Evolutionary conservation across 306 rosid species (phyloP).

Genomic region (Trifolium dubium): DNA sequence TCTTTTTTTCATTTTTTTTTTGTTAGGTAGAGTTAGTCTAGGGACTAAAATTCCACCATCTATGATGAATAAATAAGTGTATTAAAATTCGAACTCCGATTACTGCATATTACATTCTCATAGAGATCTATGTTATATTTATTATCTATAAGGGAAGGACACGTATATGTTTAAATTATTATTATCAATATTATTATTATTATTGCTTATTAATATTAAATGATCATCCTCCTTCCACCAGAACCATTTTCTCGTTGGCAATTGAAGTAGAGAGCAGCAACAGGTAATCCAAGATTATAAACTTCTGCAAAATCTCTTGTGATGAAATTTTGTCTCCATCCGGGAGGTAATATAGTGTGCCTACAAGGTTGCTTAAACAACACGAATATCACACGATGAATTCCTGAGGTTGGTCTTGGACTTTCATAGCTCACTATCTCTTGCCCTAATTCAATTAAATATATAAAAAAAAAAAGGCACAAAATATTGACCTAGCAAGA

Average conservation of each 20-base stretch:
- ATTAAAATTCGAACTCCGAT: too few relatives aligned
- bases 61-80: too few relatives aligned
- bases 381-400: constrained; percentile 70
- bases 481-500: too few relatives aligned
- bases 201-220: not conserved
- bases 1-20: too few relatives aligned
- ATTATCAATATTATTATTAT: not conserved
- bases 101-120: too few relatives aligned
- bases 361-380: constrained; percentile 69
- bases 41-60: too few relatives aligned
- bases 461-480: too few relatives aligned
- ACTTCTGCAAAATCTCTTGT: constrained; percentile 75
- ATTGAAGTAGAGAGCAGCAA: constrained; percentile 68
- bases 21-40: too few relatives aligned
- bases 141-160: not conserved
- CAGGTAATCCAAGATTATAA: constrained; percentile 82
- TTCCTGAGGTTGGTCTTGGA: constrained; percentile 76
- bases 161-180: not conserved
- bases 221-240: constrained; percentile 57
- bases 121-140: too few relatives aligned
- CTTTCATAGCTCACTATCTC: constrained; percentile 56
- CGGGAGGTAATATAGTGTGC: constrained; percentile 67
- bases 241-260: constrained; percentile 72
- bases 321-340: constrained; percentile 86
- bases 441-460: not conserved